Percentiles rank a stretch among this genome's conserved stretches.
Evolutionary conservation across 1,284 basidiomycete species (phyloP).

Genomic region (Lignosus rhinocerotis): DNA sequence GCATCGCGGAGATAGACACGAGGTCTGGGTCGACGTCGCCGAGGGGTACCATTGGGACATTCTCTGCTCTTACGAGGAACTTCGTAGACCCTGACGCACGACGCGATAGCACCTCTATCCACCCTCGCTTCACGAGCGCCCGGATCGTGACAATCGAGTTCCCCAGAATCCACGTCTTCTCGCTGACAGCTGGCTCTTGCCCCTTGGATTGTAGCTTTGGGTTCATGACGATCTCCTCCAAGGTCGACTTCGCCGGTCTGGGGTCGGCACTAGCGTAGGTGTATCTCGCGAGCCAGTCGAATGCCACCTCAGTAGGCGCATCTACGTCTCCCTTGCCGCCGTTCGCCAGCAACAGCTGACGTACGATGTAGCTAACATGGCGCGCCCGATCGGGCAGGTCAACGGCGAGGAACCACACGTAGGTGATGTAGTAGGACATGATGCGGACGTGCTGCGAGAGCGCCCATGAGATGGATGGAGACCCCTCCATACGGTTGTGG

Average conservation of each 20-base stretch:
- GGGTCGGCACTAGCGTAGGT: conserved; percentile 95
- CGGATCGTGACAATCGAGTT: conserved; percentile 87
- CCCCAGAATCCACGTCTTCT: conserved; percentile 89
- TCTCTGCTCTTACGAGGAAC: conserved; percentile 90
- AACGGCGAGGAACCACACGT: conserved; percentile 93
- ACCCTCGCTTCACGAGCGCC: conserved; percentile 74
- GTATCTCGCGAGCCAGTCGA: conserved; percentile 97
- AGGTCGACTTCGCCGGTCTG: conserved; percentile 78
- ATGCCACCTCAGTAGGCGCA: conserved; percentile 93
- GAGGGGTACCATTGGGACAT: conserved; percentile 80
- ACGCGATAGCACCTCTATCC: conserved; percentile 87
- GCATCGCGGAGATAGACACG: conserved; percentile 66
- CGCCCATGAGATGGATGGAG: conserved; percentile 76
- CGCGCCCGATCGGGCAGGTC: conserved; percentile 83
- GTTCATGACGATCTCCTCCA: conserved; percentile 74
- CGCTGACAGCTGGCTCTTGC: conserved; percentile 44
- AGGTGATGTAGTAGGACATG: conserved; percentile 92
- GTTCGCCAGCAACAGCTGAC: conserved; percentile 87
- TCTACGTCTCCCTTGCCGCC: conserved; percentile 77
- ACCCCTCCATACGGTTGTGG: conserved; percentile 73
- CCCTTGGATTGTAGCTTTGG: conserved; percentile 35
- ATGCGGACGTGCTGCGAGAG: conserved; percentile 95
- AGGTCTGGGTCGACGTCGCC: conserved; percentile 83
- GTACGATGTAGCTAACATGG: conserved; percentile 86
- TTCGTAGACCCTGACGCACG: conserved; percentile 89